Percentiles rank a stretch among this genome's conserved stretches.
Conservation (phyloP, 805 yeast species). For the Blastobotrys parvus region DNA sequence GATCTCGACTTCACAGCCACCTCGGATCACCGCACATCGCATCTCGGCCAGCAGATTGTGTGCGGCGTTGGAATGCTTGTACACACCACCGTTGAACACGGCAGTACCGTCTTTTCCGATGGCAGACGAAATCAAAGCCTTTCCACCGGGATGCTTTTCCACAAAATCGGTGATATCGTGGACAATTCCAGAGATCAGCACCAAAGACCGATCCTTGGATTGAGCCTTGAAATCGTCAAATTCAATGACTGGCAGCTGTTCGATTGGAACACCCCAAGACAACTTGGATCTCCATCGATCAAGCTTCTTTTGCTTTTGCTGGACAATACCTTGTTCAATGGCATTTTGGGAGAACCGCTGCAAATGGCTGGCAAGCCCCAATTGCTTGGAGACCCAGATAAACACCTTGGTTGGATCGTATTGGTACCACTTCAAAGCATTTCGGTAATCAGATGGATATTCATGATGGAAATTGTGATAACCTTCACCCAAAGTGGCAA, state of each 20-base stretch:
- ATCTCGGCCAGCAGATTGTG: slow-evolving; percentile 83
- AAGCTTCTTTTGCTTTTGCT: slow-evolving; percentile 73
- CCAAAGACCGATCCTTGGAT: slow-evolving; percentile 51
- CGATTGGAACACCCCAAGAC: slow-evolving; percentile 93
- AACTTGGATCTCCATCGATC: slow-evolving; percentile 69
- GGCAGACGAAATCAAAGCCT: slow-evolving; percentile 65
- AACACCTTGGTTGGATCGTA: slow-evolving; percentile 86
- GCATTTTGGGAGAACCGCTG: slow-evolving; percentile 50
- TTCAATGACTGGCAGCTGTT: slow-evolving; percentile 65
- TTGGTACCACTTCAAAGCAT: slow-evolving; percentile 60
- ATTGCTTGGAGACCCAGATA: slow-evolving; percentile 40
- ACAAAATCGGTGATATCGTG: slow-evolving; percentile 91
- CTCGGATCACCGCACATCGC: slow-evolving; percentile 82
- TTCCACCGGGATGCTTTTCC: slow-evolving; percentile 91
- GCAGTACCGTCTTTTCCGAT: slow-evolving; percentile 91
- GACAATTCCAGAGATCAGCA: slow-evolving; percentile 82
- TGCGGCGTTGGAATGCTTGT: slow-evolving; percentile 89
- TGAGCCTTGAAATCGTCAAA: slow-evolving; percentile 45
- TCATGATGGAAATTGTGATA: slow-evolving; percentile 93
- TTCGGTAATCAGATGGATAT: slow-evolving; percentile 84
- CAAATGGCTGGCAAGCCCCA: slow-evolving; percentile 54
- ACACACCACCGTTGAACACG: slow-evolving; percentile 93
- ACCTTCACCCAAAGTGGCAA: slow-evolving; percentile 82
- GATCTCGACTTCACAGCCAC: slow-evolving; percentile 72
- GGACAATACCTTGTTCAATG: slow-evolving; percentile 62